Percentiles rank a stretch among this genome's conserved stretches.
Evolutionary conservation across 306 rosid genomes (phyloP).

Genomic region (Cucurbita moschata): DNA sequence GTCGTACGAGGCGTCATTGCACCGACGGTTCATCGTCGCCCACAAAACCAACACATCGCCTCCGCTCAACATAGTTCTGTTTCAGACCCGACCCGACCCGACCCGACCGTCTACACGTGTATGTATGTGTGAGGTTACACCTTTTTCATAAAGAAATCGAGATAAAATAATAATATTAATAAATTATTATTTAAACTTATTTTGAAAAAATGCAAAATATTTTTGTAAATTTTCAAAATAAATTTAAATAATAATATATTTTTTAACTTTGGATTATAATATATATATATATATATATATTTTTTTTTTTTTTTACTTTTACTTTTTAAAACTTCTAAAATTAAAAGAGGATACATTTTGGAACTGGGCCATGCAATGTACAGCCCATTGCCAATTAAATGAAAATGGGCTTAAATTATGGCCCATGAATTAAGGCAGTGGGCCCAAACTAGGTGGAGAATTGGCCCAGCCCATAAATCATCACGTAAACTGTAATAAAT

Average conservation of each 20-base stretch:
- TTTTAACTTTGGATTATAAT: no score
- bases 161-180: no score
- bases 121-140: background rate
- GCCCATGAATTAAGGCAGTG: background rate
- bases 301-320: no score
- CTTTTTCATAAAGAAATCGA: no score
- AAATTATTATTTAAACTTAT: no score
- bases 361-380: background rate
- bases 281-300: no score
- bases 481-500: background rate
- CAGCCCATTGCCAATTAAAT: background rate
- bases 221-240: no score
- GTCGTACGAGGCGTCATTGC: background rate
- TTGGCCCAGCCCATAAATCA: background rate
- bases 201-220: no score
- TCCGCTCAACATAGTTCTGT: background rate
- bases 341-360: background rate
- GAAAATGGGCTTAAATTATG: background rate
- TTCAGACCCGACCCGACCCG: background rate
- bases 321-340: background rate
- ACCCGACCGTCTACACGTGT: background rate
- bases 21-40: conserved; percentile 1
- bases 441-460: background rate
- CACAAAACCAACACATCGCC: background rate
- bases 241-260: no score